Percentiles rank a stretch among this genome's conserved stretches.
phyloP scores from a whole-genome alignment of 352 stramenopile species.

The Aphanomyces stellatus region DNA sequence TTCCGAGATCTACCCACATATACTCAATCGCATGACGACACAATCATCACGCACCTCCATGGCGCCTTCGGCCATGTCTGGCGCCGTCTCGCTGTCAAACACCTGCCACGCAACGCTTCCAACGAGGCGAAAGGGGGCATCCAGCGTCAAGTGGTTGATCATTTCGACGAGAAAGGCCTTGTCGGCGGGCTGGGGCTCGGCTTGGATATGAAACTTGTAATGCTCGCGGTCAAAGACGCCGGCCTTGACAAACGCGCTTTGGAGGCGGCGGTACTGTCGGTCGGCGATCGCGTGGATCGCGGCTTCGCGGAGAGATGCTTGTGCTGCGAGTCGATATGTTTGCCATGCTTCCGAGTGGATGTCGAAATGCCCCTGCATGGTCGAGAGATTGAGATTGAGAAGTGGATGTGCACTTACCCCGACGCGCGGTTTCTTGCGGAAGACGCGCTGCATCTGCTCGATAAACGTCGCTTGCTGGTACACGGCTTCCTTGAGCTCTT shows the following conservation, averaged over 20 bases:
- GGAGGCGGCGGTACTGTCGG: neutral
- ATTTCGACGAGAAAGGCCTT: neutral
- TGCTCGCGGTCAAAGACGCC: neutral
- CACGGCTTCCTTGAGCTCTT: neutral
- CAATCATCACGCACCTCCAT: too few species aligned
- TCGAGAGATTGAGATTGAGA: too few species aligned
- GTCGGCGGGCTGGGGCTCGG: neutral
- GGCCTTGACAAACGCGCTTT: constrained; percentile 1
- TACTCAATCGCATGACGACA: too few species aligned
- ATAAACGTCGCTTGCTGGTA: constrained; percentile 1
- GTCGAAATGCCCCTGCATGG: neutral
- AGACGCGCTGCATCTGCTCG: constrained; percentile 1
- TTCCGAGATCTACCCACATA: neutral
- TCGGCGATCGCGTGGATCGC: constrained; percentile 6
- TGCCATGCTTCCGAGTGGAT: neutral
- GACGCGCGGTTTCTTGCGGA: constrained; percentile 1
- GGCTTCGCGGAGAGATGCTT: neutral
- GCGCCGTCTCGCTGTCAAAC: neutral
- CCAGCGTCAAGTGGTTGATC: neutral
- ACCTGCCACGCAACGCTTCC: neutral
- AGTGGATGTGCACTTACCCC: too few species aligned
- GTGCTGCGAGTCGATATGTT: neutral
- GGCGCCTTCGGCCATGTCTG: neutral
- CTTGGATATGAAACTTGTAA: neutral
- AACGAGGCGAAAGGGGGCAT: neutral